Percentiles rank a stretch among this genome's conserved stretches.
phyloP scores from a whole-genome alignment of 2,329 filamentous ascomycete species.

The Cercospora canescens region DNA sequence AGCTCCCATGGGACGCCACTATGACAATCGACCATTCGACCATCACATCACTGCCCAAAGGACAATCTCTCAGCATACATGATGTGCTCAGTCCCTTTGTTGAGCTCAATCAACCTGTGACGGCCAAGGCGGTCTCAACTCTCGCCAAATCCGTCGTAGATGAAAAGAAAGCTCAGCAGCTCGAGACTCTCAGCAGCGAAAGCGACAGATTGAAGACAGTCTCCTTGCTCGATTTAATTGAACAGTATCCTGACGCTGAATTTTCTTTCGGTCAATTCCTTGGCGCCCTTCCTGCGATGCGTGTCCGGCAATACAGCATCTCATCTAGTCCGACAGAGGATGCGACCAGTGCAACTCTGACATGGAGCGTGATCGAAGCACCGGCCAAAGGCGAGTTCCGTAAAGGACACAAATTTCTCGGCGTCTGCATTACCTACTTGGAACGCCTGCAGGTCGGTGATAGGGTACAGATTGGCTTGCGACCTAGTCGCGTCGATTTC shows the following conservation, averaged over 20 bases:
- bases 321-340: conserved; percentile 38
- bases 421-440: conserved; percentile 44
- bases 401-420: too few species aligned
- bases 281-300: conserved; percentile 71
- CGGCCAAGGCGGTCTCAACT: conserved; percentile 31
- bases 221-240: conserved; percentile 68
- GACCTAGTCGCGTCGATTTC: conserved; percentile 46
- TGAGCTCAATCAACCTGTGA: conserved; percentile 69
- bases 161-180: too few species aligned
- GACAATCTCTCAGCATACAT: conserved; percentile 58
- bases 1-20: conserved; percentile 65
- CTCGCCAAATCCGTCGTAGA: too few species aligned
- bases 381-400: too few species aligned
- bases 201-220: too few species aligned
- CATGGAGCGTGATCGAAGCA: conserved; percentile 41
- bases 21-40: conserved; percentile 47
- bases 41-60: conserved; percentile 65
- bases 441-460: conserved; percentile 53
- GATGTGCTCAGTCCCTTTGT: conserved; percentile 68
- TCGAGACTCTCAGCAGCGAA: conserved; percentile 45
- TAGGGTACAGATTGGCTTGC: conserved; percentile 43
- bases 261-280: conserved; percentile 67
- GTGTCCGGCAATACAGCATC: conserved; percentile 37
- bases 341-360: conserved; percentile 39
- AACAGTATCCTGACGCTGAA: conserved; percentile 57